Evolutionary conservation across 225 moss, liverwort and hornwort genomes (phyloP), one percentile per base, ranked within the genome.

Genomic region (Marchantia paleacea): DNA sequence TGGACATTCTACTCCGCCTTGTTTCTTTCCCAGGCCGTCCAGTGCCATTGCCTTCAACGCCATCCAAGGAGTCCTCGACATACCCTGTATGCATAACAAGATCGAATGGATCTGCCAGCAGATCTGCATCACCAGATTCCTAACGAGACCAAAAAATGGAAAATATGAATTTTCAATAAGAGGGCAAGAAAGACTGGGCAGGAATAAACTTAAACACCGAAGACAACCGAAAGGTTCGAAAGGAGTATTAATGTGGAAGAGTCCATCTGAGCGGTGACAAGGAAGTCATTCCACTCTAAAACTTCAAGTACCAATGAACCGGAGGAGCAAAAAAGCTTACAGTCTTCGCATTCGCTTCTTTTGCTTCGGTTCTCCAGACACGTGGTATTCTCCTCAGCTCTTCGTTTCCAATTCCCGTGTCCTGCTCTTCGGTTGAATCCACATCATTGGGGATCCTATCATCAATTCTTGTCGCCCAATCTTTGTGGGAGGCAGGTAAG

Each of bases 101-200:
- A 69, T 87, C 82, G 52, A 87, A 85, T 7, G 87, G 87, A 85
- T 87, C 84, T 55, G 69, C 78, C 77, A 87, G 49, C 28, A 87
- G 29, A 48, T 80, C 77, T 30, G 78, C 55, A 62, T 49, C 80
- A 39, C 72, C 62, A 53, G 67, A 55, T 15, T 84, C 87, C 87
- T 87, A 80, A 14, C 53, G 75, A 30, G 8, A 78, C 19, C 53
- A 75, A 28, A 20, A 19, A 13, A 3, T 20, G 12, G 31, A 15
- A 70, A 19, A 70, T 4, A 31, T 31, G 15, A 70, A 39, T 70
- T 0, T 4, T 62, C 62, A 22, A n/a, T 62, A n/a, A n/a, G 62
- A 62, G 7, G 60, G 19, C 16, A 60, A 15, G 60, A 67, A 4
- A 26, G 14, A 28, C 10, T 68, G 29, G 7, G 12, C 13, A 68